Conservation (phyloP, 2,329 filamentous ascomycete genomes). For the Pleurostoma richardsiae region DNA sequence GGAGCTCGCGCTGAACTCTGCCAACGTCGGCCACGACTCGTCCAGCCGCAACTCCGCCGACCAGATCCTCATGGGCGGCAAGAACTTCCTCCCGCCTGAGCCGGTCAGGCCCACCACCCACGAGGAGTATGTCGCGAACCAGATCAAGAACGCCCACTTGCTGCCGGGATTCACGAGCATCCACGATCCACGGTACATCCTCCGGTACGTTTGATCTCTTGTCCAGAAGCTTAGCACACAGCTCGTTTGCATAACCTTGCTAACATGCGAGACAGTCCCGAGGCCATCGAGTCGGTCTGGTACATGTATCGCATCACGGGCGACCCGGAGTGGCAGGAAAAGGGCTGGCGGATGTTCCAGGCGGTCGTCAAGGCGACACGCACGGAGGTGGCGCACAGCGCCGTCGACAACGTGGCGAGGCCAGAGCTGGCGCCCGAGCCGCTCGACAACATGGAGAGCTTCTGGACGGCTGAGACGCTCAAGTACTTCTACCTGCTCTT, state of each 20-base stretch:
- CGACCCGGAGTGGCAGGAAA: conserved; percentile 68
- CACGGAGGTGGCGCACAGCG: conserved; percentile 64
- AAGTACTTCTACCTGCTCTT: conserved; percentile 91
- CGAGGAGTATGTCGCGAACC: conserved; percentile 44
- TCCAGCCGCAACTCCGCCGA: not conserved
- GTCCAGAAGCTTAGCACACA: too few species aligned
- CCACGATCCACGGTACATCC: conserved; percentile 46
- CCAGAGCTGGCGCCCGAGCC: conserved; percentile 29
- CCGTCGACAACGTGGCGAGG: conserved; percentile 58
- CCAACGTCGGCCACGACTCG: not conserved
- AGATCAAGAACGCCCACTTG: conserved; percentile 37
- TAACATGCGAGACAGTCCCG: conserved; percentile 52
- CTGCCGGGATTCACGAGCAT: conserved; percentile 47
- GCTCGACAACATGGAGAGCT: conserved; percentile 73
- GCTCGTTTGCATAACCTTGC: not conserved
- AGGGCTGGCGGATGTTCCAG: conserved; percentile 82
- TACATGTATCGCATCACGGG: conserved; percentile 89
- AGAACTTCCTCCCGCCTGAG: conserved; percentile 16
- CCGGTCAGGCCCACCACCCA: conserved; percentile 42
- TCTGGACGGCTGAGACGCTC: conserved; percentile 85
- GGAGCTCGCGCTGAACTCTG: conserved; percentile 15
- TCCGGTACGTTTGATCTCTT: conserved; percentile 42
- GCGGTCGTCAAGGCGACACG: conserved; percentile 62
- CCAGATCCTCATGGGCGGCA: not conserved
- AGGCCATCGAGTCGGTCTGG: conserved; percentile 85